These are phyloP conservation scores for Cruciata laevipes DNA, from an alignment of 257 asterid species.

Conservation along the genomic window DNA sequence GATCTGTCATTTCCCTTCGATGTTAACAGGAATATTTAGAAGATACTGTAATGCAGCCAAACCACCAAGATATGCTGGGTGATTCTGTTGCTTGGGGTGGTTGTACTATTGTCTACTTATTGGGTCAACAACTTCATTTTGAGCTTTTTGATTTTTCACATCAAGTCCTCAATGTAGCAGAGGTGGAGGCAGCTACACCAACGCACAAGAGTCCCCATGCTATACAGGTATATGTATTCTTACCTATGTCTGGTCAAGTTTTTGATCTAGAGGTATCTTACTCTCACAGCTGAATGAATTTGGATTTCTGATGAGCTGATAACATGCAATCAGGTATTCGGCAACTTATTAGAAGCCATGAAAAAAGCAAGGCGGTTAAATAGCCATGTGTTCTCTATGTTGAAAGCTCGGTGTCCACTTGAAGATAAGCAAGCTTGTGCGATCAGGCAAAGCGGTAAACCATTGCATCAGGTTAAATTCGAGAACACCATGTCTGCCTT, in stretches of 20 bases:
- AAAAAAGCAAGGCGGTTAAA: slow-evolving; percentile 89
- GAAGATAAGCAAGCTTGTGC: slow-evolving; percentile 99
- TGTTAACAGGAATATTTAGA: slow-evolving; percentile 64
- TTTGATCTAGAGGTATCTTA: not conserved
- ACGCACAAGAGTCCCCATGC: slow-evolving; percentile 47
- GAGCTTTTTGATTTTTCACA: slow-evolving; percentile 93
- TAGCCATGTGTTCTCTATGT: slow-evolving; percentile 80
- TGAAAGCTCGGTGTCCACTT: slow-evolving; percentile 90
- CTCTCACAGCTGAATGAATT: not conserved
- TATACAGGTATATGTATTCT: slow-evolving; percentile 38
- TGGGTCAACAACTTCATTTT: slow-evolving; percentile 90
- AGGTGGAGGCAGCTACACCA: slow-evolving; percentile 69
- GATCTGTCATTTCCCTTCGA: not conserved
- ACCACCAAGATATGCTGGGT: slow-evolving; percentile 67
- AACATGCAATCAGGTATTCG: slow-evolving; percentile 42
- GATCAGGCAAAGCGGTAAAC: slow-evolving; percentile 89
- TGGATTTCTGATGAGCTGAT: slow-evolving; percentile 5
- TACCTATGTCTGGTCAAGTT: not conserved
- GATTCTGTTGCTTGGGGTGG: slow-evolving; percentile 99
- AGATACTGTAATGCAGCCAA: slow-evolving; percentile 56
- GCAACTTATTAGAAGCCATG: slow-evolving; percentile 72
- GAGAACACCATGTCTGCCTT: slow-evolving; percentile 94
- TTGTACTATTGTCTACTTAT: slow-evolving; percentile 85
- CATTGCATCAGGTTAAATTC: slow-evolving; percentile 75
- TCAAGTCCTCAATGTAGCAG: slow-evolving; percentile 94